Base-by-base conservation (phyloP, 805 yeast genomes). In the Zygosaccharomyces lentus region DNA sequence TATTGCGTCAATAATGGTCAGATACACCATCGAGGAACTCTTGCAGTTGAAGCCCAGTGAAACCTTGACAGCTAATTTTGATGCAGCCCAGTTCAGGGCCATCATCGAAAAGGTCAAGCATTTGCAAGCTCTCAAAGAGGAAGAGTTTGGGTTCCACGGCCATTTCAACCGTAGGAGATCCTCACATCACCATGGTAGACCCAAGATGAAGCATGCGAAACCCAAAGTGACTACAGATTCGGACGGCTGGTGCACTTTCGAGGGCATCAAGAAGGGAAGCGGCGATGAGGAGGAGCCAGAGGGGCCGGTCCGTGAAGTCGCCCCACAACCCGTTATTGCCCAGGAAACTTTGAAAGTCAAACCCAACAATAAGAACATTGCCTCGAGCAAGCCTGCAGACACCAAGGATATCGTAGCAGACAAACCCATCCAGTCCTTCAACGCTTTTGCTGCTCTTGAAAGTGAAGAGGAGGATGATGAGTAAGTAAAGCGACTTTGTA, bases 171-270 rank as follows among this genome's bases (percentile, higher is more conserved):
- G 81, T 61, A 77, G 89, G 71, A 80, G 88, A 73, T 77, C 79
- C 52, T 81, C 87, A 10, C 69, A 72, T 26, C 71, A 68, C 48
- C 71, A 67, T 39, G 56, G 59, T 15, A 72, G 71, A 64, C 84
- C 84, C 45, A 74, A 73, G 56, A 73, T 82, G 59, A 76, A 82
- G 61, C 81, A 77, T 61, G 76, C 76, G 67, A 72, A 70, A 55
- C 74, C 73, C 50, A 69, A 67, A 52, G 72, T 71, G 29, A 70
- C 75, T 15, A 63, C 82, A 29, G 95, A 85, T 61, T 84, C 81
- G 47, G 91, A 86, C 51, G 95, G 95, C 37, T 86, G 93, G 91
- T 84, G 84, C 47, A 82, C 91, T 17, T 73, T 77, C 48, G 80
- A 79, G 55, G 67, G 69, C 30, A 78, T 74, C 39, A 49, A 50